Evolutionary conservation across 306 rosid species (phyloP).

Genomic region (Corylus americana): DNA sequence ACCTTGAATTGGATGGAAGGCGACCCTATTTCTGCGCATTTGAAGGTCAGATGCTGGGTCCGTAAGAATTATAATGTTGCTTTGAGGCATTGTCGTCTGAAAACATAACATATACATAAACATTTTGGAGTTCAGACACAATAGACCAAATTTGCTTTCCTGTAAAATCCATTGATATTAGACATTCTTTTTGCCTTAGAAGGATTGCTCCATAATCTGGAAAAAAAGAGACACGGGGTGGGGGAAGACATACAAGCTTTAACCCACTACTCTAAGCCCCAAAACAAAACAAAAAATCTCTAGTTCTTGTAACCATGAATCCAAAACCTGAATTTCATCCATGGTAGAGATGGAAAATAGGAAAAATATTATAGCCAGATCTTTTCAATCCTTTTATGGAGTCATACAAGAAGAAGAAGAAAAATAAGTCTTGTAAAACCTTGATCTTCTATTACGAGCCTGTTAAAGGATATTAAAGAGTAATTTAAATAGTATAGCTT

Average conservation of each 20-base stretch:
- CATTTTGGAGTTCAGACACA: background rate
- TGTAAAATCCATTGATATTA: background rate
- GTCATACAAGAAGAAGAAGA: background rate
- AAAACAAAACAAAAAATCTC: background rate
- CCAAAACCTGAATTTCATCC: background rate
- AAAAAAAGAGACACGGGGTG: background rate
- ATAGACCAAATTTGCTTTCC: background rate
- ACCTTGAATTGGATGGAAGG: constrained; percentile 72
- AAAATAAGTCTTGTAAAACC: background rate
- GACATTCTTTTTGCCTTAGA: background rate
- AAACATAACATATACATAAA: constrained; percentile 20
- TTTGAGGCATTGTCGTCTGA: constrained; percentile 81
- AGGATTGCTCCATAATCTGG: background rate
- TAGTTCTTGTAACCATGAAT: background rate
- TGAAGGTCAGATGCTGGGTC: constrained; percentile 80
- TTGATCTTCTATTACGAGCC: constrained; percentile 8
- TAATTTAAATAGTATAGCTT: background rate
- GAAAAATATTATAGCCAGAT: background rate
- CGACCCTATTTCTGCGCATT: constrained; percentile 59
- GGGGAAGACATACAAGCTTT: background rate
- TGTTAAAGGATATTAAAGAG: no score
- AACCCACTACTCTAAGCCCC: background rate
- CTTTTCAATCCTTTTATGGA: background rate
- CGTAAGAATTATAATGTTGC: constrained; percentile 66
- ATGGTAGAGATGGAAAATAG: background rate